Base-by-base conservation (phyloP, 1,284 basidiomycete genomes). In the Polyporus tsugae region DNA sequence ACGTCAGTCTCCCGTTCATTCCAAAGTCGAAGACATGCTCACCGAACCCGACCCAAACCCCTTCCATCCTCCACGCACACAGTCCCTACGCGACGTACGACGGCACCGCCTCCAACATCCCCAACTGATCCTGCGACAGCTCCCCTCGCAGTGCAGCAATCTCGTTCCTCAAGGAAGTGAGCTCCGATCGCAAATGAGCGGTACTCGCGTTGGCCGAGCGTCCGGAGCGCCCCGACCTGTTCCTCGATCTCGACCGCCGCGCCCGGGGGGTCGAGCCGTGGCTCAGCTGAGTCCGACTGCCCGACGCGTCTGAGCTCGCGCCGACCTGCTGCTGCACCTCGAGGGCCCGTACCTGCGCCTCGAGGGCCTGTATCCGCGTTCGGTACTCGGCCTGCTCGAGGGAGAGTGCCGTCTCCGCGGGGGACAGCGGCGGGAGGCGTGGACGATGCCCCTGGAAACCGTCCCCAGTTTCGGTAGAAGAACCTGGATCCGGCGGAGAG, bases 41-140 rank as follows among this genome's bases (percentile, higher is more conserved):
- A 55, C 25, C 52, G 17, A 55, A 55, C 15, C 29, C 17, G 17
- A 33, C n/a, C 22, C 38, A 57, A 19, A n/a, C 19, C 39, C 33
- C 15, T 35, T 19, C 11, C 17, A n/a, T 19, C 60, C 17, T 29
- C 44, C 46, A 15, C 36, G 4, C 60, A 33, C 7, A 53, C 46
- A 35, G 35, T 22, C 44, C 11, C 35, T 46, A 66, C 25, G 44
- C 17, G 17, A n/a, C 22, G 29, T 66, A 66, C 39, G 39, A 25
- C 39, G 64, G 64, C 13, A 60, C 59, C 39, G 60, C 60, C 59
- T 62, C 64, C 33, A 60, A 17, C 13, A 66, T 17, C 22, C 60
- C 36, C 52, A 39, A 7, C 64, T 66, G 68, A 22, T 69, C 68
- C 44, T 59, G 38, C 62, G 65, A 49, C 55, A 69, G 46, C 58